Evolutionary conservation across 768 basidiomycete genomes (phyloP), one percentile per base, ranked within the genome.

Genomic region (Tubosaeta brunneosetosa): DNA sequence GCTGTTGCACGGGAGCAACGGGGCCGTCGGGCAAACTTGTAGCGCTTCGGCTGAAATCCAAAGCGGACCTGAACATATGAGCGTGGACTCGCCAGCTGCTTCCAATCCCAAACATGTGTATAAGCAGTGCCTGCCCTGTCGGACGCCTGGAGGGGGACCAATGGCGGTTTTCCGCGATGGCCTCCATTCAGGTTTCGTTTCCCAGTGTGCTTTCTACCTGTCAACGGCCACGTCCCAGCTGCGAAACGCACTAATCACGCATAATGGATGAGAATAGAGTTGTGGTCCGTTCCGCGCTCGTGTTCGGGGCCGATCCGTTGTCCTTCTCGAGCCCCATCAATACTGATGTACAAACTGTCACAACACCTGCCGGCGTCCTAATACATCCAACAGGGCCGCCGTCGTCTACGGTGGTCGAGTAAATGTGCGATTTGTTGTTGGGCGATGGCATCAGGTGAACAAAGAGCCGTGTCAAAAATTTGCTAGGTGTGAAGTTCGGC

Each of bases 141-240:
- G 43, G 27, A 16, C 25, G 13, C 43, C 27, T 44, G 26, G 7
- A 44, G 43, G 31, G 5, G 34, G 19, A 6, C 61, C 61, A 60
- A 55, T 63, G 16, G 61, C 55, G 47, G 34, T 49, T 51, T 57
- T 17, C 17, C 42, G 16, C 42, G 22, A 12, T 14, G 8, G 3
- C 14, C 14, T 4, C 26, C 26, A 29, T 27, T 36, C 34, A 22
- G 13, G 34, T 22, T 36, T 47, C 27, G 42, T 44, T 22, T 29
- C 42, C 29, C 26, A 29, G 19, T 11, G 2, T 22, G 38, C 19
- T 33, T 33, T 12, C 14, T 36, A 11, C 38, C 19, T 40, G 38
- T 11, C 47, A 33, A 1, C 14, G 29, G 29, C 29, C 29, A 29
- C 29, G 29, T 29, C 29, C 29, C 38, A 42, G 10, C 48, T 19